Percentiles rank a stretch among this genome's conserved stretches.
Evolutionary conservation across 2,329 filamentous ascomycete species (phyloP).

Genomic region (Elsinoe necatrix): DNA sequence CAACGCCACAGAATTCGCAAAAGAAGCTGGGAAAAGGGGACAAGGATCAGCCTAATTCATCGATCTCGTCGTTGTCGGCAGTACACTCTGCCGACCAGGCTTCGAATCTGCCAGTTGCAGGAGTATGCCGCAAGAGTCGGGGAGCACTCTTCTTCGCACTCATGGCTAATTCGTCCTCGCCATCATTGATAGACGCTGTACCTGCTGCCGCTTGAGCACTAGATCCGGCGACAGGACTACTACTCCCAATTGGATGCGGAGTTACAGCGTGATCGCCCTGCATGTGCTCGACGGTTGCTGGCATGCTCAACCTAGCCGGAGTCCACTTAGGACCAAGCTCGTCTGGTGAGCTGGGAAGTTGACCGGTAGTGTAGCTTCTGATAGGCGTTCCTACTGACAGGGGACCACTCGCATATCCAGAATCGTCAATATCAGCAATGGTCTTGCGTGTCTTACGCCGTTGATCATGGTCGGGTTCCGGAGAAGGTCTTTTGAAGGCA

Average conservation of each 20-base stretch:
- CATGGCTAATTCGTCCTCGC: background rate
- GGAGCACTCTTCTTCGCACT: background rate
- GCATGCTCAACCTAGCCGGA: background rate
- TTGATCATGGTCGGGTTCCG: background rate
- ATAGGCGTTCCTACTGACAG: background rate
- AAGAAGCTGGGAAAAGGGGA: background rate
- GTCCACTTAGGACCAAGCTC: conserved; percentile 12
- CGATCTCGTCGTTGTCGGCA: background rate
- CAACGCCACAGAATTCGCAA: background rate
- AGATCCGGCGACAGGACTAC: background rate
- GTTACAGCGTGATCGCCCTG: background rate
- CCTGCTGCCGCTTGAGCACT: background rate
- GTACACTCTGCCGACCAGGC: background rate
- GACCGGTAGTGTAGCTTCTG: background rate
- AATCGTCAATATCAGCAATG: conserved; percentile 2
- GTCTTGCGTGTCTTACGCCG: background rate
- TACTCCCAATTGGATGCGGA: background rate
- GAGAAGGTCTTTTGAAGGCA: background rate
- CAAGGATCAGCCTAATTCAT: background rate
- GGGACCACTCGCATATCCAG: conserved; percentile 6
- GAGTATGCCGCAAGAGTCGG: background rate
- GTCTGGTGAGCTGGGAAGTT: conserved; percentile 10
- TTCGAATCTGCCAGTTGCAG: background rate
- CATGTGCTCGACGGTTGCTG: background rate
- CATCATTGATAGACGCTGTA: background rate